These are phyloP conservation scores for Jamesozyma piceae DNA, from an alignment of 805 yeast genomes.

Conservation along the genomic window DNA sequence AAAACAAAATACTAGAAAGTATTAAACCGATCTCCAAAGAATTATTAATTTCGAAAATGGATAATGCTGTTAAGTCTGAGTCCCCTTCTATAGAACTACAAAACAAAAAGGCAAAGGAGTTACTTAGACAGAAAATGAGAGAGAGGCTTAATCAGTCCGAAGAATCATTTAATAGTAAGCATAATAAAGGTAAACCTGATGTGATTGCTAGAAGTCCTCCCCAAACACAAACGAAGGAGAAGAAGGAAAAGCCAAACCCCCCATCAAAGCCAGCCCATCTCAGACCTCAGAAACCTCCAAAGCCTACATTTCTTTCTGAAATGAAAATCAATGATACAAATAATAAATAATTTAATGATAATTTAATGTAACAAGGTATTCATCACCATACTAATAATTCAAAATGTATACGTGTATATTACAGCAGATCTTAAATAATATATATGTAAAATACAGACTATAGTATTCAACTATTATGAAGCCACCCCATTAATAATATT, in stretches of 20 bases:
- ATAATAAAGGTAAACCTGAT: background rate
- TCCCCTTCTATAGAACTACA: background rate
- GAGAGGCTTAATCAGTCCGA: conserved; percentile 33
- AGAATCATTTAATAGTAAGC: conserved; percentile 29
- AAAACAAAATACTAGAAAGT: too few relatives aligned
- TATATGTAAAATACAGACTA: too few relatives aligned
- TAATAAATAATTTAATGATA: background rate
- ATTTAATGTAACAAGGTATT: background rate
- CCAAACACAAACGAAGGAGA: background rate
- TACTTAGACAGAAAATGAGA: conserved; percentile 30
- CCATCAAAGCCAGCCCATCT: conserved; percentile 49
- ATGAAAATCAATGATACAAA: conserved; percentile 4
- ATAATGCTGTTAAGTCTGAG: background rate
- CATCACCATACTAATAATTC: background rate
- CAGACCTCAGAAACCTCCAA: conserved; percentile 31
- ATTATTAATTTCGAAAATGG: background rate
- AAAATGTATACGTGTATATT: too few relatives aligned
- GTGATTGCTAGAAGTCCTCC: background rate
- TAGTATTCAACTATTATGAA: too few relatives aligned
- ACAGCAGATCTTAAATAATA: too few relatives aligned
- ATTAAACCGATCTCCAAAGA: too few relatives aligned
- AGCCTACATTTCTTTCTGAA: conserved; percentile 42
- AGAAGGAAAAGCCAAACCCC: conserved; percentile 30
- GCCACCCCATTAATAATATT: too few relatives aligned
- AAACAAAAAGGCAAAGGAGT: conserved; percentile 3